Conservation (phyloP, 345 rosid genomes). For the Populus nigra region DNA sequence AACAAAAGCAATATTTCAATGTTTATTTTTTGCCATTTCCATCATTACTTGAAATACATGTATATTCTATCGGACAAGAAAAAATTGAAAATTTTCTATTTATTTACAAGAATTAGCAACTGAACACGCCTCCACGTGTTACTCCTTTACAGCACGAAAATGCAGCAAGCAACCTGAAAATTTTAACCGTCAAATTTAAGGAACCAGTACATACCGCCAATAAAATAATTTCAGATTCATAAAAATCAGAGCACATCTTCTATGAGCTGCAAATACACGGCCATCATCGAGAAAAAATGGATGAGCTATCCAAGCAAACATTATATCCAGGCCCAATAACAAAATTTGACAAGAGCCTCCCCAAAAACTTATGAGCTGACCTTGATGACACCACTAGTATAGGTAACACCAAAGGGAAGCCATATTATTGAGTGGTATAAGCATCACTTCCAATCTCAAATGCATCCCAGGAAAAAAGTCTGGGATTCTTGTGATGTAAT, state of each 20-base stretch:
- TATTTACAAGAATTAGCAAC: conserved; percentile 45
- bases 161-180: conserved; percentile 15
- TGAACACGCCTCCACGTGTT: conserved; percentile 15
- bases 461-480: conserved; percentile 28
- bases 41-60: conserved; percentile 24
- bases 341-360: neutral
- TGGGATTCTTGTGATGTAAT: conserved; percentile 21
- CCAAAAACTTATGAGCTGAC: conserved; percentile 21
- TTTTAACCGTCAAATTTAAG: conserved; percentile 3
- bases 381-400: conserved; percentile 24
- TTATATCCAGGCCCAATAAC: neutral
- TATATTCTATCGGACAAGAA: conserved; percentile 17
- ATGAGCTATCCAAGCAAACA: neutral
- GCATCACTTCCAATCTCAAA: conserved; percentile 30
- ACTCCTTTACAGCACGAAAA: conserved; percentile 18
- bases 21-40: conserved; percentile 14
- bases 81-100: conserved; percentile 31
- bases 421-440: conserved; percentile 39
- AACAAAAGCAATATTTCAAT: neutral
- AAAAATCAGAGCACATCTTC: neutral
- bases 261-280: neutral
- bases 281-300: neutral
- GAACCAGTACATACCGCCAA: neutral
- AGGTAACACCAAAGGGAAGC: conserved; percentile 25
- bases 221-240: neutral